Base-by-base conservation (phyloP, 208 protist species). In the Trypanosoma boissoni region DNA sequence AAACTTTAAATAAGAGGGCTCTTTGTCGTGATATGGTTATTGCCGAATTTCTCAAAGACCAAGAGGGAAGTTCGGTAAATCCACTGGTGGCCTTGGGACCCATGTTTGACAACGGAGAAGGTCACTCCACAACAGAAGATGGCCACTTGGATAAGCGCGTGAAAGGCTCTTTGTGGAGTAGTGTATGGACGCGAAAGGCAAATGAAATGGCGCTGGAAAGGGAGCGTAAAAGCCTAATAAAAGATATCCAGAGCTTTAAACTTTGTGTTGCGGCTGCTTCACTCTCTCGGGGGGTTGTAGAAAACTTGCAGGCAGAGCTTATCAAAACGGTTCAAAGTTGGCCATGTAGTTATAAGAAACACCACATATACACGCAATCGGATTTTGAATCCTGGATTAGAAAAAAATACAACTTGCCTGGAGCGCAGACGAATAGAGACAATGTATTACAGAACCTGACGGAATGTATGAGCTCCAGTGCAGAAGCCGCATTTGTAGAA, bases 401-500 rank as follows among this genome's bases (percentile, higher is more conserved):
- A 29, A 18, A 8, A 12, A 43, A 55, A 14, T 46, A 60, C 16
- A 51, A 58, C 20, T 24, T 60, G 7, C 28, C 44, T 12, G 16
- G 27, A 31, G 23, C 48, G 0, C 44, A 27, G 21, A 49, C 37
- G 6, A 50, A 4, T 6, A 23, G 16, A 12, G 54, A 28, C 0
- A 9, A 31, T 18, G 20, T 34, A 21, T 64, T 7, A 7, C 20
- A 20, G 8, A 78, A 82, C 57, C 55, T 88, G 1, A 51, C 76
- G 18, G 83, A 94, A 32, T 72, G 52, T 7, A 70, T 94, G 70
- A 66, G 68, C 0, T 94, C 87, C 0, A 49, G 66, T 52, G 83
- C 87, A 7, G 83, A 94, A 59, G 78, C 78, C 2, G 58, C 67
- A 1, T 83, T 94, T 58, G 81, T 86, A 4, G 58, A 60, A 31